Evolutionary conservation across 2,329 filamentous ascomycete species (phyloP), one percentile per base, ranked within the genome.

Genomic region (Fusarium sp.): DNA sequence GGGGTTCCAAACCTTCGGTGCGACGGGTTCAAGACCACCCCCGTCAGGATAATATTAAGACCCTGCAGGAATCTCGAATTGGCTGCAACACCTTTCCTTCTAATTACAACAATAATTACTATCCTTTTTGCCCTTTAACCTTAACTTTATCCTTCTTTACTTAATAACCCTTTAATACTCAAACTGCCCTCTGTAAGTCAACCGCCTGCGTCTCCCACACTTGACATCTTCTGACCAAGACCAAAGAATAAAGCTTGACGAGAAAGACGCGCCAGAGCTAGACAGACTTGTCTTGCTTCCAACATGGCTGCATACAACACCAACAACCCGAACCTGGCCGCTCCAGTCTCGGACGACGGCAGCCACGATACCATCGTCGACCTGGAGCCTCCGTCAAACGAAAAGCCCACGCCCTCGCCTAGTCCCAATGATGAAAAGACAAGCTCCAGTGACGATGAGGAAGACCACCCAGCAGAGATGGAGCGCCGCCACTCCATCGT

Each of bases 401-500:
- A 65, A 47, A 65, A 65, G 8, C 39, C 59, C 14, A 27, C 3
- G 11, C 6, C 9, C 3, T 9, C 36, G 1, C 8, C 35, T 11
- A 27, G 38, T 17, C 10, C 36, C 39, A 48, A 36, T 27, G 39
- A 45, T 17, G 49, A 54, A 4, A 53, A 43, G 32, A 10, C 19
- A 5, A 59, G 37, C 44, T 50, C 56, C 19, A 49, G 33, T 51
- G 49, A 53, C 2, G 57, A 63, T n/a, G 60, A 63, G 14, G 29
- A 38, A 6, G 60, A 46, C 0, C 38, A 57, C 2, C 61, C 49
- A 31, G 47, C 43, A n/a, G 62, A 65, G 41, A 65, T 63, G 41
- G 50, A 50, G 7, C 62, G 57, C 4, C 62, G 62, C 4, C 62
- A 66, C 35, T 65, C 62, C 15, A 66, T 65, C n/a, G 62, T 66